Conservation (phyloP, 2,329 filamentous ascomycete genomes). For the Fusarium dlaminii region DNA sequence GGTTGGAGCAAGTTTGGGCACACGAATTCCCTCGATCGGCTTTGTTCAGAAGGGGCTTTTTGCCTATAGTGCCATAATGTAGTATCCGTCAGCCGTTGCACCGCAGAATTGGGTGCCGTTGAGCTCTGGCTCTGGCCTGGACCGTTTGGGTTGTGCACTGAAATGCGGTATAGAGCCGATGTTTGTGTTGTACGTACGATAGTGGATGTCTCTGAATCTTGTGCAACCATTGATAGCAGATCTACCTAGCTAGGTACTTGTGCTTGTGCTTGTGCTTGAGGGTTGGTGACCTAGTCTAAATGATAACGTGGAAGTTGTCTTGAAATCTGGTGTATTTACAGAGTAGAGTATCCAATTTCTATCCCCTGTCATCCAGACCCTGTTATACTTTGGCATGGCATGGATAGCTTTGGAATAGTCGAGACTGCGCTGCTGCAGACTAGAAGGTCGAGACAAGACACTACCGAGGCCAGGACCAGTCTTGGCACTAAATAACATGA, state of each 20-base stretch:
- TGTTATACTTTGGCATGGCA: slow-evolving; percentile 16
- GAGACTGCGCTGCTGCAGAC: slow-evolving; percentile 19
- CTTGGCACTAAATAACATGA: slow-evolving; percentile 3
- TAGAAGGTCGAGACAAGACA: slow-evolving; percentile 31
- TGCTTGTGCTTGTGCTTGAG: neutral
- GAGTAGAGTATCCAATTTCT: neutral
- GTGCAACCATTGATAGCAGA: neutral
- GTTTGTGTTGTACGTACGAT: slow-evolving; percentile 10
- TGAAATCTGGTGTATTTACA: too few species aligned
- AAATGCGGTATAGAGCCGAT: slow-evolving; percentile 1
- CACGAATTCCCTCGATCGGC: slow-evolving; percentile 20
- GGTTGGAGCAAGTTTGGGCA: slow-evolving; percentile 31
- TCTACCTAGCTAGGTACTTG: neutral
- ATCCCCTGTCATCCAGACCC: slow-evolving; percentile 19
- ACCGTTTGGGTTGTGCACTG: slow-evolving; percentile 13
- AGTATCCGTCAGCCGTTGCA: slow-evolving; percentile 16
- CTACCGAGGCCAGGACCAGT: slow-evolving; percentile 27
- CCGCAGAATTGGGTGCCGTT: slow-evolving; percentile 6
- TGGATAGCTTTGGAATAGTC: slow-evolving; percentile 23
- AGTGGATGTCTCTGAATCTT: neutral
- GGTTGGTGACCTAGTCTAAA: neutral
- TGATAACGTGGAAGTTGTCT: neutral
- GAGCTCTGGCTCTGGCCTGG: slow-evolving; percentile 1
- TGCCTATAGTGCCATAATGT: neutral
- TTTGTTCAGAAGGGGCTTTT: slow-evolving; percentile 22